These are phyloP conservation scores for Tricholoma flavovirens DNA, from an alignment of 768 basidiomycete species.

Conservation along the genomic window DNA sequence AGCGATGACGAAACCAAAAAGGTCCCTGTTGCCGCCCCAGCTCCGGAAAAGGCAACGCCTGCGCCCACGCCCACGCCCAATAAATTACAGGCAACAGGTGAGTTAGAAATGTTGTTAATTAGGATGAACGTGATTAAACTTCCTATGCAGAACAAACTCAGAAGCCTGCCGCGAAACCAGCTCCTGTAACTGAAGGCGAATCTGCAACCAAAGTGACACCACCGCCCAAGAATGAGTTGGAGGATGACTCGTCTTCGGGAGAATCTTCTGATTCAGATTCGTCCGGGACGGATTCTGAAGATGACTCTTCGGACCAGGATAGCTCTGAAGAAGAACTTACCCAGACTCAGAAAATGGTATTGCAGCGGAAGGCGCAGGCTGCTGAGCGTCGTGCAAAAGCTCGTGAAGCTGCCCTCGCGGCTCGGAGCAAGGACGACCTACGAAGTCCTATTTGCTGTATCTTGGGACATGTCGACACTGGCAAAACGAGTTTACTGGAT, in stretches of 20 bases:
- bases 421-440: slow-evolving; percentile 81
- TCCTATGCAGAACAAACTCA: slow-evolving; percentile 5
- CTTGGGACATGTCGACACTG: slow-evolving; percentile 98
- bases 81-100: slow-evolving; percentile 11
- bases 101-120: neutral
- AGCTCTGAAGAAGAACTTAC: slow-evolving; percentile 65
- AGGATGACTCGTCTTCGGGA: slow-evolving; percentile 35
- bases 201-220: slow-evolving; percentile 20
- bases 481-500: slow-evolving; percentile 96
- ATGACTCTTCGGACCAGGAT: slow-evolving; percentile 41
- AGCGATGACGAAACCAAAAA: slow-evolving; percentile 52
- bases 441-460: slow-evolving; percentile 99
- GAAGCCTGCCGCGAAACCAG: slow-evolving; percentile 20
- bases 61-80: neutral
- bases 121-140: too few relatives aligned
- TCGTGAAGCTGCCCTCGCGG: slow-evolving; percentile 80
- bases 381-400: slow-evolving; percentile 73
- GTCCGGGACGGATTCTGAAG: slow-evolving; percentile 45
- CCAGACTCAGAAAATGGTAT: slow-evolving; percentile 56
- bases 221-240: slow-evolving; percentile 20
- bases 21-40: slow-evolving; percentile 13
- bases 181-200: slow-evolving; percentile 16
- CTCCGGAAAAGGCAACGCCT: slow-evolving; percentile 4
- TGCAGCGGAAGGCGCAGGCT: slow-evolving; percentile 79
- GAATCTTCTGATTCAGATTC: slow-evolving; percentile 40